Evolutionary conservation across 2,329 filamentous ascomycete genomes (phyloP).

Genomic region (Colletotrichum sp.): DNA sequence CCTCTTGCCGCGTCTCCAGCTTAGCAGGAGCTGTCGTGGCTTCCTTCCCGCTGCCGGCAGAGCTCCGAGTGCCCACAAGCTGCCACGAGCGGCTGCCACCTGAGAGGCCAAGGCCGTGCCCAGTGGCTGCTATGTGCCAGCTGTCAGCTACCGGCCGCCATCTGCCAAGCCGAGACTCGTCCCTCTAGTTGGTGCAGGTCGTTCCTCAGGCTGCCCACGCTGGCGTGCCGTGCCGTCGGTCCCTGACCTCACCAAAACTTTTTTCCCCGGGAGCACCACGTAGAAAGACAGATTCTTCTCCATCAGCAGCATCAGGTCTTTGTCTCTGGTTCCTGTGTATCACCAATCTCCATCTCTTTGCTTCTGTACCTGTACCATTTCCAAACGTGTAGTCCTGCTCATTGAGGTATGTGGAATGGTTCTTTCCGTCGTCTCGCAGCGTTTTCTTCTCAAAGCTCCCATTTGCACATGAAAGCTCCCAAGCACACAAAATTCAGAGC

Average conservation of each 20-base stretch:
- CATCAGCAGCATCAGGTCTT: slow-evolving; percentile 5
- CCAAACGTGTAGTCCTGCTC: slow-evolving; percentile 15
- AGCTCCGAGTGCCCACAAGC: not conserved
- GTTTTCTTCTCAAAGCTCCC: not conserved
- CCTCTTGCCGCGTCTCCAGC: not conserved
- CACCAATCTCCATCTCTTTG: slow-evolving; percentile 41
- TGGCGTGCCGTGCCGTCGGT: not conserved
- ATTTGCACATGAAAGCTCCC: not conserved
- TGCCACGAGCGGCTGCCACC: not conserved
- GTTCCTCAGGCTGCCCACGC: slow-evolving; percentile 15
- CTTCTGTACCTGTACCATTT: slow-evolving; percentile 28
- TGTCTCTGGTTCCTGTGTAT: slow-evolving; percentile 14
- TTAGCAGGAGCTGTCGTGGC: not conserved
- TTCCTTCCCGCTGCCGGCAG: not conserved
- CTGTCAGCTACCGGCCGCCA: not conserved
- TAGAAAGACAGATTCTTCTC: not conserved
- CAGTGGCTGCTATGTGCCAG: fast-evolving
- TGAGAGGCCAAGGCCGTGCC: not conserved
- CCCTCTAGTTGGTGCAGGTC: not conserved
- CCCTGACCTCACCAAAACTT: slow-evolving; percentile 22
- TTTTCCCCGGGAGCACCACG: not conserved
- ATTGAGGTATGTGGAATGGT: slow-evolving; percentile 10
- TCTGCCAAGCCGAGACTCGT: not conserved
- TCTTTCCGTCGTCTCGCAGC: not conserved
- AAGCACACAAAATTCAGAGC: not conserved